These are phyloP conservation scores for Sarcomyxa edulis DNA, from an alignment of 768 basidiomycete genomes.

Conservation along the genomic window DNA sequence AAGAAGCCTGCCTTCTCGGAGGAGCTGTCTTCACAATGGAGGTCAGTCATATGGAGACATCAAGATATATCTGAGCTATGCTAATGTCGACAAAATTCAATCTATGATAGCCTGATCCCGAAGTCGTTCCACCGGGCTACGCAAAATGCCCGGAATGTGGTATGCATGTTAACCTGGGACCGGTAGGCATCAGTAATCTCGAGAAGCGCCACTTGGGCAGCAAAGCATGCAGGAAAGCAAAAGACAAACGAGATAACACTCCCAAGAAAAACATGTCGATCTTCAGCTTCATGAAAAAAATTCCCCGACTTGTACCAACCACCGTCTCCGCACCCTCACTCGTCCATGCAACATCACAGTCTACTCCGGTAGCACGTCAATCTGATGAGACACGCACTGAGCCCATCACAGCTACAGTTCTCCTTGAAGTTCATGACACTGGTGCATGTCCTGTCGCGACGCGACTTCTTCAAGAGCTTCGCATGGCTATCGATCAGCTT, in stretches of 20 bases:
- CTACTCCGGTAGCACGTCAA: neutral
- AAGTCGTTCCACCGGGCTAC: too few species aligned
- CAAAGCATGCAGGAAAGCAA: slow-evolving; percentile 2
- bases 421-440: neutral
- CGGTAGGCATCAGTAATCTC: slow-evolving; percentile 13
- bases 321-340: slow-evolving; percentile 6
- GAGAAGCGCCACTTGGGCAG: slow-evolving; percentile 6
- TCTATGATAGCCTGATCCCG: too few species aligned
- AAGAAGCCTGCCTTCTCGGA: too few species aligned
- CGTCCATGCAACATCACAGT: neutral
- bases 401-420: neutral
- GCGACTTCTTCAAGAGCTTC: slow-evolving; percentile 3
- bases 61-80: too few species aligned
- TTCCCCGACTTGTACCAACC: slow-evolving; percentile 7
- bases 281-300: slow-evolving; percentile 8
- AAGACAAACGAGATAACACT: slow-evolving; percentile 7
- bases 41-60: too few species aligned
- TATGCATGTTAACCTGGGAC: slow-evolving; percentile 13
- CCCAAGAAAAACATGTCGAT: slow-evolving; percentile 8
- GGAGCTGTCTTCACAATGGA: too few species aligned
- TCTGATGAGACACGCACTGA: neutral
- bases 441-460: neutral
- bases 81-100: too few species aligned
- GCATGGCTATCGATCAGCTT: slow-evolving; percentile 4
- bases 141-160: slow-evolving; percentile 16